phyloP scores from a whole-genome alignment of 768 basidiomycete genomes.

The Leccinum aurantiacum region DNA sequence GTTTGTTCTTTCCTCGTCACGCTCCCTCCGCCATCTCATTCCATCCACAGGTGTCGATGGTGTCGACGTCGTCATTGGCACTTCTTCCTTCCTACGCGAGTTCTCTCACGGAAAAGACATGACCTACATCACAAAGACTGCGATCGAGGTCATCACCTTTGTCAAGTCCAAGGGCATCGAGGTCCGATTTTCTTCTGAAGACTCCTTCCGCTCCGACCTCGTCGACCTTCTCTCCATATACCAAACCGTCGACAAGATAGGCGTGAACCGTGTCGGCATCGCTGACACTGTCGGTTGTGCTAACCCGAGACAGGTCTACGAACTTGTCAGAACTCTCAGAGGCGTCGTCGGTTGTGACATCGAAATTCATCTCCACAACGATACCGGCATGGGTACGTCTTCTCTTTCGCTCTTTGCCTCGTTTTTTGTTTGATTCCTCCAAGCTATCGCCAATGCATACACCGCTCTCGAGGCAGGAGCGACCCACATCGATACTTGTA shows the following conservation, averaged over 20 bases:
- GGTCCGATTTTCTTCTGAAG: slow-evolving; percentile 99
- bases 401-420: background rate
- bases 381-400: slow-evolving; percentile 87
- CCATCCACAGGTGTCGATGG: slow-evolving; percentile 81
- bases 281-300: slow-evolving; percentile 99
- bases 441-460: slow-evolving; percentile 97
- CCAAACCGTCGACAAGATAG: slow-evolving; percentile 99
- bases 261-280: slow-evolving; percentile 97
- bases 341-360: slow-evolving; percentile 98
- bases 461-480: slow-evolving; percentile 98
- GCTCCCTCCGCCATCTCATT: background rate
- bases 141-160: slow-evolving; percentile 97
- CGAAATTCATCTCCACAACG: slow-evolving; percentile 97
- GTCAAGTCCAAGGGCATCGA: slow-evolving; percentile 99
- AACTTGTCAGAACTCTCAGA: slow-evolving; percentile 92
- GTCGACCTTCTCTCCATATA: slow-evolving; percentile 98
- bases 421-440: slow-evolving; percentile 8
- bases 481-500: slow-evolving; percentile 97
- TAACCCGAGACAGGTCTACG: slow-evolving; percentile 98
- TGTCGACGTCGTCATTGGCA: slow-evolving; percentile 98
- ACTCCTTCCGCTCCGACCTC: slow-evolving; percentile 99
- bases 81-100: slow-evolving; percentile 97
- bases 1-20: no score
- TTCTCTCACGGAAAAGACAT: slow-evolving; percentile 99
- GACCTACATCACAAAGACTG: slow-evolving; percentile 98